A percentile compares a stretch with the other conserved stretches of the same genome.
phyloP scores from a whole-genome alignment of 257 asterid species.

The Scutellaria galericulata region DNA sequence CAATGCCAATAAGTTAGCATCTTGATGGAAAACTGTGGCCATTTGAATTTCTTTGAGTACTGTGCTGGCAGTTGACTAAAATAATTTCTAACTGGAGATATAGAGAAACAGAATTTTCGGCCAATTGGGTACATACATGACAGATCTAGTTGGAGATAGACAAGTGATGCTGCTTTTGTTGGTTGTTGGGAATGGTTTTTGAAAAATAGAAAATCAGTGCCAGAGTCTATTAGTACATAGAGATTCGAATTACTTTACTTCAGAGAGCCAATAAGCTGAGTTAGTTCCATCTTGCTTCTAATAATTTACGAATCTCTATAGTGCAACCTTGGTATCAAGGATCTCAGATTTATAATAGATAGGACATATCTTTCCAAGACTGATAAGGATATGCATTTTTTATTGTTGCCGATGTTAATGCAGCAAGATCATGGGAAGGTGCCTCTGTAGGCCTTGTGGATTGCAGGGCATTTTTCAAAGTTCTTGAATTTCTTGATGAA shows the following conservation, averaged over 20 bases:
- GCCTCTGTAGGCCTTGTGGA: conserved; percentile 2
- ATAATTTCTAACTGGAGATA: background rate
- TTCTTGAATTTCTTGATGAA: background rate
- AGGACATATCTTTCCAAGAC: background rate
- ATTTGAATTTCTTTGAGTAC: background rate
- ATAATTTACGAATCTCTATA: background rate
- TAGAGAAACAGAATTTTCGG: background rate
- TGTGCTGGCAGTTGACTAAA: background rate
- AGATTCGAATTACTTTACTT: background rate
- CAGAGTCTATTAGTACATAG: background rate
- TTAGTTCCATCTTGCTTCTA: background rate
- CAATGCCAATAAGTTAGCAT: background rate
- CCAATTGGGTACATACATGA: background rate
- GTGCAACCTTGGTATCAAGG: too few relatives aligned
- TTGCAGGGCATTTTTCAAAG: conserved; percentile 9
- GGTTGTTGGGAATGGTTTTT: background rate
- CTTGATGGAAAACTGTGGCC: background rate
- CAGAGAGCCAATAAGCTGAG: background rate
- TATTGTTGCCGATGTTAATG: conserved; percentile 10
- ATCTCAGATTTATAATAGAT: background rate
- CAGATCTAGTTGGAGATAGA: background rate
- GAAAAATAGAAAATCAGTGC: background rate
- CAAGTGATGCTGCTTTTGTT: conserved; percentile 15
- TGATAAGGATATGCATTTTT: background rate
- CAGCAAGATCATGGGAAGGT: background rate